Percentiles rank a stretch among this genome's conserved stretches.
Evolutionary conservation across 2,329 filamentous ascomycete species (phyloP).

Genomic region (Arthroderma uncinatum): DNA sequence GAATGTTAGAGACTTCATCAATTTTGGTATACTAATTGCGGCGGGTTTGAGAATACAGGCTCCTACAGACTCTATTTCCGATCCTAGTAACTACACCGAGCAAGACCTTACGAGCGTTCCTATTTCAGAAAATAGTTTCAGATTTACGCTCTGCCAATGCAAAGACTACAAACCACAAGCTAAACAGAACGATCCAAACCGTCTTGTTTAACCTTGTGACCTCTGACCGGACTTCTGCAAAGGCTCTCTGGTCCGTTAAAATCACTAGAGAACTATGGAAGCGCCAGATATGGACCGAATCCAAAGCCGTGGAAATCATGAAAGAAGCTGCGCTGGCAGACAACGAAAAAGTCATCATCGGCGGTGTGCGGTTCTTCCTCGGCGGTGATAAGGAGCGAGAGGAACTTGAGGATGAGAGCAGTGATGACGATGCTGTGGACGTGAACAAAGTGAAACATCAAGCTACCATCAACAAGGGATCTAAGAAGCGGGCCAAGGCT

Average conservation of each 20-base stretch:
- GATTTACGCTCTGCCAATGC: constrained; percentile 81
- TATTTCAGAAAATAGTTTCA: constrained; percentile 85
- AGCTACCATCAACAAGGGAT: constrained; percentile 90
- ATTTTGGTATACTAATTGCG: not conserved
- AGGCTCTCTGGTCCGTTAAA: constrained; percentile 92
- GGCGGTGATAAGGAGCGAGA: constrained; percentile 94
- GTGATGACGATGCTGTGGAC: constrained; percentile 64
- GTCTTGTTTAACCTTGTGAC: constrained; percentile 86
- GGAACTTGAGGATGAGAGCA: constrained; percentile 79
- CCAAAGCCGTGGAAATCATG: constrained; percentile 95
- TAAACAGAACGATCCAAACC: constrained; percentile 88
- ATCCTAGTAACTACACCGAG: constrained; percentile 85
- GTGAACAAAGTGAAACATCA: constrained; percentile 75
- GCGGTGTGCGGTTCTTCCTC: constrained; percentile 86
- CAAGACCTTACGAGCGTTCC: constrained; percentile 70
- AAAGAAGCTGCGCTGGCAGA: constrained; percentile 81
- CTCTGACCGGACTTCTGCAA: constrained; percentile 70
- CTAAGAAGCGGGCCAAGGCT: constrained; percentile 69
- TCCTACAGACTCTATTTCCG: constrained; percentile 87
- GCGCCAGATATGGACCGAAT: constrained; percentile 88
- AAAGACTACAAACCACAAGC: constrained; percentile 77
- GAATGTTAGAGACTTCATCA: not conserved
- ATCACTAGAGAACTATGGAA: constrained; percentile 94
- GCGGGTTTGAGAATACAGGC: constrained; percentile 22
- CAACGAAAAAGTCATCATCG: constrained; percentile 83